These are phyloP conservation scores for Edaphochlamys debaryana DNA, from an alignment of 139 green algal genomes.

Conservation along the genomic window DNA sequence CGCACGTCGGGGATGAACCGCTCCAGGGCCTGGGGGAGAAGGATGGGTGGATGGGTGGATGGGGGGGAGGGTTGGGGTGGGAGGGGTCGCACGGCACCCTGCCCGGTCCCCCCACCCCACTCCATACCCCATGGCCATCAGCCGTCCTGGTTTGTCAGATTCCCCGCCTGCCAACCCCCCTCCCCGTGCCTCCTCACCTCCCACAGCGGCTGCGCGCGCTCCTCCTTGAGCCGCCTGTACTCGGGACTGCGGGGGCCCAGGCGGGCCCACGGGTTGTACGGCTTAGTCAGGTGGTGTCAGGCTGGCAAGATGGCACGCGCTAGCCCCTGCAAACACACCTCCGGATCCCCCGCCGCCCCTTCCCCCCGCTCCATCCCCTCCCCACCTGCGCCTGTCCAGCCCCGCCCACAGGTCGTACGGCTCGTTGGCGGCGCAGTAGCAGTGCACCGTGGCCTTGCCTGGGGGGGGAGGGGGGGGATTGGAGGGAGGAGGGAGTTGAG, in stretches of 20 bases:
- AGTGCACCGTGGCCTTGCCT: conserved; percentile 67
- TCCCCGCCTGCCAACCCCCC: not conserved
- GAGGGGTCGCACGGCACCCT: not conserved
- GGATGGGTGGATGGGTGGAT: not conserved
- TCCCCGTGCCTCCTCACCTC: conserved; percentile 30
- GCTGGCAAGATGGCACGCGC: too few relatives aligned
- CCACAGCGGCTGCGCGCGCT: conserved; percentile 73
- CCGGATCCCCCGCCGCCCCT: too few relatives aligned
- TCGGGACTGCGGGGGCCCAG: conserved; percentile 62
- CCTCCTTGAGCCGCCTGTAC: conserved; percentile 83
- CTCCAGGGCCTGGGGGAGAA: conserved; percentile 66
- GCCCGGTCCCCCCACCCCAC: not conserved
- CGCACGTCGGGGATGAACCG: conserved; percentile 84
- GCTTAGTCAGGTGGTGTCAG: too few relatives aligned
- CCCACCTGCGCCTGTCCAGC: conserved; percentile 44
- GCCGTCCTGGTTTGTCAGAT: too few relatives aligned
- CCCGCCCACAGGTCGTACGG: conserved; percentile 81
- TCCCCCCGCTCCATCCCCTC: too few relatives aligned
- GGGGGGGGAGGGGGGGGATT: not conserved
- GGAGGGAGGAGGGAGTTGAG: not conserved
- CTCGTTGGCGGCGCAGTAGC: conserved; percentile 85
- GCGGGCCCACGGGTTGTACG: conserved; percentile 78
- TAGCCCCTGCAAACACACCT: too few relatives aligned
- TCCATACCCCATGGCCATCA: too few relatives aligned
- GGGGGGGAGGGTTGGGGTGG: not conserved